Conservation (phyloP, 2,329 filamentous ascomycete genomes). For the Nectriaceae sp. region DNA sequence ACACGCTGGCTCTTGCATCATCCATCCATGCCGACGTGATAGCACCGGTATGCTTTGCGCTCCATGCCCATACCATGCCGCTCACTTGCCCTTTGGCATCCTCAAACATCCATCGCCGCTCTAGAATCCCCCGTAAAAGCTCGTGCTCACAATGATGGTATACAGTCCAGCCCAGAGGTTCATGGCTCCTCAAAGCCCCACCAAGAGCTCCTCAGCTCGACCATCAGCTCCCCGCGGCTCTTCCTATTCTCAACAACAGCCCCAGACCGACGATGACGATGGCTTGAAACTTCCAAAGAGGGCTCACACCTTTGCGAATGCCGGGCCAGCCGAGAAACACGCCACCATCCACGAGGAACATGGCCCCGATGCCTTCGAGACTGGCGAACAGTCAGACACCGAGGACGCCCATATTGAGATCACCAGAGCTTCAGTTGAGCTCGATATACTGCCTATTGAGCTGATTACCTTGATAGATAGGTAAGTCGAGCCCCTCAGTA, state of each 20-base stretch:
- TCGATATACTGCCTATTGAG: conserved; percentile 92
- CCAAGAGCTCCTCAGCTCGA: conserved; percentile 31
- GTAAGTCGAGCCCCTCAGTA: conserved; percentile 46
- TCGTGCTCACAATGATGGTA: conserved; percentile 24
- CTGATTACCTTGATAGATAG: conserved; percentile 87
- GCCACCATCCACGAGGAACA: conserved; percentile 27
- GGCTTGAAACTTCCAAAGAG: conserved; percentile 41
- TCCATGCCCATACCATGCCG: conserved; percentile 2
- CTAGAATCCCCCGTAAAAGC: conserved; percentile 13
- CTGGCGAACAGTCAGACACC: conserved; percentile 39
- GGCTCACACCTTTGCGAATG: conserved; percentile 49
- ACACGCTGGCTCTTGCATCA: conserved; percentile 30
- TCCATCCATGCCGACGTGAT: conserved; percentile 13
- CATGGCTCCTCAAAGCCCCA: conserved; percentile 37
- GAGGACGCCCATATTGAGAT: conserved; percentile 48
- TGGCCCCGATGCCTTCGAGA: conserved; percentile 53
- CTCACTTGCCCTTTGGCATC: background rate
- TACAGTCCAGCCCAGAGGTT: conserved; percentile 26
- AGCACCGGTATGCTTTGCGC: conserved; percentile 20
- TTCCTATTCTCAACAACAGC: conserved; percentile 30
- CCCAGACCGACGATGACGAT: conserved; percentile 31
- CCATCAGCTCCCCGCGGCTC: conserved; percentile 32
- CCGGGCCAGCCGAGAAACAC: conserved; percentile 30
- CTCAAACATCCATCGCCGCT: background rate
- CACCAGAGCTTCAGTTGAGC: conserved; percentile 63